These are phyloP conservation scores for Ophiostoma pallidulum DNA, from an alignment of 2,329 filamentous ascomycete species.

Conservation along the genomic window DNA sequence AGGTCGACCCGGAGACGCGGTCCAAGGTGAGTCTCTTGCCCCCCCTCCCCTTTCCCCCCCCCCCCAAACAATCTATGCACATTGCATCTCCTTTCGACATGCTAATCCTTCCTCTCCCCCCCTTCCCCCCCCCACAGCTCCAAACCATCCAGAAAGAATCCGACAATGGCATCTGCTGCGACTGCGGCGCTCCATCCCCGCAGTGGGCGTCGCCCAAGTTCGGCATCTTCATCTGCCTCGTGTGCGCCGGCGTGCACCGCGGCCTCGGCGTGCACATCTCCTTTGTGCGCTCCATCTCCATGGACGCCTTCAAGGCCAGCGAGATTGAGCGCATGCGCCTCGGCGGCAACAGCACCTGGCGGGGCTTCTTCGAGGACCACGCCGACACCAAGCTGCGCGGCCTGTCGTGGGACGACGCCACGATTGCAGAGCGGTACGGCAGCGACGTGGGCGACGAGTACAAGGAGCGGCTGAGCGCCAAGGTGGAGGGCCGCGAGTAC, in stretches of 20 bases:
- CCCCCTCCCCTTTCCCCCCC: no score
- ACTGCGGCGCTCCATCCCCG: slow-evolving; percentile 89
- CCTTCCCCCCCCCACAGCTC: slow-evolving; percentile 46
- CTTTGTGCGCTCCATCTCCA: slow-evolving; percentile 93
- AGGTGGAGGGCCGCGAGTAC: slow-evolving; percentile 82
- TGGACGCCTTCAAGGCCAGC: slow-evolving; percentile 93
- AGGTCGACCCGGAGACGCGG: slow-evolving; percentile 94
- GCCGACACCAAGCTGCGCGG: slow-evolving; percentile 56
- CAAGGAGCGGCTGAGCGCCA: slow-evolving; percentile 80
- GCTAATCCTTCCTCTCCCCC: background rate
- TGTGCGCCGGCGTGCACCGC: slow-evolving; percentile 88
- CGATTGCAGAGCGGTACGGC: slow-evolving; percentile 83
- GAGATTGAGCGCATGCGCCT: slow-evolving; percentile 92
- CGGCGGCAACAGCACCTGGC: slow-evolving; percentile 84
- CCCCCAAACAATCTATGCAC: no score
- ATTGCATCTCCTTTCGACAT: no score
- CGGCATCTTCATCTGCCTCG: slow-evolving; percentile 96
- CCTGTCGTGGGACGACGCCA: slow-evolving; percentile 72
- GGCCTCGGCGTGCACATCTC: slow-evolving; percentile 96
- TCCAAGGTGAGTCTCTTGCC: slow-evolving; percentile 62
- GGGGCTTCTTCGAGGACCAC: slow-evolving; percentile 73
- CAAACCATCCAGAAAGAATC: slow-evolving; percentile 83
- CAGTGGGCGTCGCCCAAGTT: slow-evolving; percentile 99
- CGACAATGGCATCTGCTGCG: slow-evolving; percentile 83
- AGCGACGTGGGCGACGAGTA: slow-evolving; percentile 88